Percentiles rank a stretch among this genome's conserved stretches.
Conservation (phyloP, 805 yeast species). For the Yamadazyma kitorensis region DNA sequence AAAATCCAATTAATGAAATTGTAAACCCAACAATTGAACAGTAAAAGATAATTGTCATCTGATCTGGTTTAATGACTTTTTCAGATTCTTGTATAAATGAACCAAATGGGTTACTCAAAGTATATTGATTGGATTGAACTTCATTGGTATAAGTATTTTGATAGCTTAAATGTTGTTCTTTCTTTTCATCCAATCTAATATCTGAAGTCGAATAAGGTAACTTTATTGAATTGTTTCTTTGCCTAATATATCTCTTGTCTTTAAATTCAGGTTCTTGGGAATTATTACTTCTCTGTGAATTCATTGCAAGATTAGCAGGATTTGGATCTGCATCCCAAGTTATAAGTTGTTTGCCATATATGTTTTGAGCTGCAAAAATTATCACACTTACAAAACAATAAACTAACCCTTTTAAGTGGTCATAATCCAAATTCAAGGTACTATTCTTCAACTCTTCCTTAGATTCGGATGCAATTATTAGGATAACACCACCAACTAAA, state of each 20-base stretch:
- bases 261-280: not conserved
- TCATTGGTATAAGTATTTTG: conserved; percentile 12
- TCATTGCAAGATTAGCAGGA: conserved; percentile 28
- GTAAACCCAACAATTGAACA: conserved; percentile 71
- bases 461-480: conserved; percentile 41
- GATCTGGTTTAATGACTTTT: conserved; percentile 57
- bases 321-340: conserved; percentile 44
- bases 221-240: conserved; percentile 20
- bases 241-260: conserved; percentile 16
- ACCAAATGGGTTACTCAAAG: conserved; percentile 21
- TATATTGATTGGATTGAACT: conserved; percentile 12
- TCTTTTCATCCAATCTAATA: conserved; percentile 26
- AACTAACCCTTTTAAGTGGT: conserved; percentile 57
- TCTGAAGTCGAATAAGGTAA: conserved; percentile 37
- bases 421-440: conserved; percentile 8
- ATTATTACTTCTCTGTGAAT: conserved; percentile 12
- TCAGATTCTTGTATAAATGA: conserved; percentile 13
- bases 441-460: conserved; percentile 4
- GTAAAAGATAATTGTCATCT: conserved; percentile 75
- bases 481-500: conserved; percentile 49
- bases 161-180: conserved; percentile 3
- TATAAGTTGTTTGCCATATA: conserved; percentile 79
- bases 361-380: conserved; percentile 81
- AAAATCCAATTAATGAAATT: conserved; percentile 72
- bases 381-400: conserved; percentile 68